A percentile compares a stretch with the other conserved stretches of the same genome.
Conservation (phyloP, 78 protist species). For the Dictyostelium capitatum region DNA sequence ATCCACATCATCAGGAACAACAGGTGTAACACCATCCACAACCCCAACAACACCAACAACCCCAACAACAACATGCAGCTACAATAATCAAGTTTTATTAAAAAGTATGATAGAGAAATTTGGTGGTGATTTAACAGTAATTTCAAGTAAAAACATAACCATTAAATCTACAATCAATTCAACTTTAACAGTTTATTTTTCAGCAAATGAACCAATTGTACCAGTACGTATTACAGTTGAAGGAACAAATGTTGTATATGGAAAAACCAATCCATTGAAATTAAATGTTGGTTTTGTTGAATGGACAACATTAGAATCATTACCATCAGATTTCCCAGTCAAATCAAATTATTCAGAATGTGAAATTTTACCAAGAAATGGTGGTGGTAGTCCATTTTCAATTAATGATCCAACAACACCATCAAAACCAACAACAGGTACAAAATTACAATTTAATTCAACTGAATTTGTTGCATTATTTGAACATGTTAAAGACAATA, state of each 20-base stretch:
- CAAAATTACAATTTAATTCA: background rate
- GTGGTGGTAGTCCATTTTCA: background rate
- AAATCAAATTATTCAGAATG: background rate
- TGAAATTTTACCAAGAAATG: background rate
- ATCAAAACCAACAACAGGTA: background rate
- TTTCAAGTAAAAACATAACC: too few relatives aligned
- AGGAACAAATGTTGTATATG: background rate
- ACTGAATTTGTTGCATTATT: background rate
- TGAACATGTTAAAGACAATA: background rate
- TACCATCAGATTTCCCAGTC: background rate
- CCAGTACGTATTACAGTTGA: background rate
- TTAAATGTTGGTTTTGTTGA: background rate
- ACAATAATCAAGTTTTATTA: background rate
- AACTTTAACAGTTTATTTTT: background rate
- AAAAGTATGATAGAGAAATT: background rate
- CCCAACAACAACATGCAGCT: background rate
- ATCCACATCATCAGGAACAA: background rate
- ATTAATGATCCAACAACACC: background rate
- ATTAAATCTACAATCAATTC: background rate
- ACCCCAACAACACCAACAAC: background rate
- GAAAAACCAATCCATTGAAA: background rate
- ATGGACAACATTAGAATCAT: background rate
- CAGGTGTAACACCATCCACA: background rate
- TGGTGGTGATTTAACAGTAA: background rate
- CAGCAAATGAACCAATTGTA: background rate